Percentiles rank a stretch among this genome's conserved stretches.
These are phyloP conservation scores for Saccharomyces hybrid DNA, from an alignment of 1,139 yeast genomes.

Conservation along the genomic window DNA sequence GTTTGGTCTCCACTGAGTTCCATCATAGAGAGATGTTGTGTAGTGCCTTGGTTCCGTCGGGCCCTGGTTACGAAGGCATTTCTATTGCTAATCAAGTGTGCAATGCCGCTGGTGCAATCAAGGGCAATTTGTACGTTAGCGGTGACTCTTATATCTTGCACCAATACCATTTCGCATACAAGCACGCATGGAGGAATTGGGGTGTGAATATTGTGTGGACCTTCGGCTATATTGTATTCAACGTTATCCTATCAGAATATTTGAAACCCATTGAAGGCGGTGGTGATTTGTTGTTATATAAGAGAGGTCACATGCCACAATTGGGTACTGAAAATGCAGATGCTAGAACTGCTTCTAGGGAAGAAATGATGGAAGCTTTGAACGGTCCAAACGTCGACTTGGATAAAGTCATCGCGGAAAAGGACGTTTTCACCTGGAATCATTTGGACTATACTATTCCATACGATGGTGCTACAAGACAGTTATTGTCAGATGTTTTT, in stretches of 20 bases:
- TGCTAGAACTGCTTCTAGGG: constrained; percentile 37
- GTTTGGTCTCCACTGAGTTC: constrained; percentile 52
- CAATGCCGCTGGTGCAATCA: constrained; percentile 40
- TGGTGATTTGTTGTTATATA: constrained; percentile 50
- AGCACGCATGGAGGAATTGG: constrained; percentile 60
- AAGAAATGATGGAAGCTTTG: constrained; percentile 38
- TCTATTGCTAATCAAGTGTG: constrained; percentile 40
- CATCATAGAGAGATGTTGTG: constrained; percentile 44
- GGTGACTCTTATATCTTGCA: constrained; percentile 43
- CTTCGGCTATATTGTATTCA: constrained; percentile 40
- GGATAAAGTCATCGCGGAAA: constrained; percentile 32
- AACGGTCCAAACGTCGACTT: constrained; percentile 38
- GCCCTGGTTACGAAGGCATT: constrained; percentile 41
- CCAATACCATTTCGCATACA: constrained; percentile 37
- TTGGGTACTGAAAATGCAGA: constrained; percentile 36
- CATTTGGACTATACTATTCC: constrained; percentile 46
- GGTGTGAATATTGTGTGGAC: constrained; percentile 54
- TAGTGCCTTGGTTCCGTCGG: constrained; percentile 42
- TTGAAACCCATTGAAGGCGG: constrained; percentile 46
- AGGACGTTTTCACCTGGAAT: constrained; percentile 48
- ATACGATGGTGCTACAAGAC: constrained; percentile 41
- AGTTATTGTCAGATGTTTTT: constrained; percentile 46
- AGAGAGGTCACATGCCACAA: constrained; percentile 46
- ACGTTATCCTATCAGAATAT: constrained; percentile 44
- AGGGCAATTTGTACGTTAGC: constrained; percentile 38